phyloP scores from a whole-genome alignment of 2,329 filamentous ascomycete genomes.

The Beauveria pseudobassiana region DNA sequence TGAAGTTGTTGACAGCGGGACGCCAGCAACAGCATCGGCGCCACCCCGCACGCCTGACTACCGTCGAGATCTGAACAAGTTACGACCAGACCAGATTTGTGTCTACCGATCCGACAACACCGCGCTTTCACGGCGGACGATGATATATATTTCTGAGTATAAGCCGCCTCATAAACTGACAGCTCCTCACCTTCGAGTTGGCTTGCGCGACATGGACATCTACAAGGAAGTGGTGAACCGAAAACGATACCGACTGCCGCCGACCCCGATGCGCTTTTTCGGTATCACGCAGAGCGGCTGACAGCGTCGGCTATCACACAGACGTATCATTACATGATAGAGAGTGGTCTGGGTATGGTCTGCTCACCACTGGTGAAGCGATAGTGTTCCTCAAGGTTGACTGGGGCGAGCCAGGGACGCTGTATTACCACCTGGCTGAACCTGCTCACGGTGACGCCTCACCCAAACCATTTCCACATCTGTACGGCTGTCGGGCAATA shows the following conservation, averaged over 20 bases:
- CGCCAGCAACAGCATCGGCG: slow-evolving; percentile 14
- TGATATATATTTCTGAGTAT: slow-evolving; percentile 33
- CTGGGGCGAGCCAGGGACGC: slow-evolving; percentile 13
- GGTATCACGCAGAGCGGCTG: slow-evolving; percentile 29
- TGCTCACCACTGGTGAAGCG: slow-evolving; percentile 34
- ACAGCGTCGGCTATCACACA: slow-evolving; percentile 37
- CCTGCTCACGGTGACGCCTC: not conserved
- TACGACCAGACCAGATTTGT: slow-evolving; percentile 28
- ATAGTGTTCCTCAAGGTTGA: slow-evolving; percentile 35
- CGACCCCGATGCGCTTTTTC: slow-evolving; percentile 24
- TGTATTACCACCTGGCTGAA: slow-evolving; percentile 10
- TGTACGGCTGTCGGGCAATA: slow-evolving; percentile 9
- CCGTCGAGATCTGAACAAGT: slow-evolving; percentile 15
- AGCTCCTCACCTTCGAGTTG: slow-evolving; percentile 31
- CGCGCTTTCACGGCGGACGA: slow-evolving; percentile 9
- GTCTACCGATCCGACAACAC: slow-evolving; percentile 17
- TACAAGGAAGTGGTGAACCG: slow-evolving; percentile 28
- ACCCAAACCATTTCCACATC: not conserved
- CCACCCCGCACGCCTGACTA: not conserved
- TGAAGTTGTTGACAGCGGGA: slow-evolving; percentile 21
- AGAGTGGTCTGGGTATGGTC: slow-evolving; percentile 34
- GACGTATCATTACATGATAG: slow-evolving; percentile 43
- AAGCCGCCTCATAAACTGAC: slow-evolving; percentile 41
- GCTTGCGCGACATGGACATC: slow-evolving; percentile 35
- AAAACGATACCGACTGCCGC: slow-evolving; percentile 19